Evolutionary conservation across 192 early-diverging fungal genomes (phyloP), one percentile per base, ranked within the genome.

Genomic region (Gamsiella multidivaricata): DNA sequence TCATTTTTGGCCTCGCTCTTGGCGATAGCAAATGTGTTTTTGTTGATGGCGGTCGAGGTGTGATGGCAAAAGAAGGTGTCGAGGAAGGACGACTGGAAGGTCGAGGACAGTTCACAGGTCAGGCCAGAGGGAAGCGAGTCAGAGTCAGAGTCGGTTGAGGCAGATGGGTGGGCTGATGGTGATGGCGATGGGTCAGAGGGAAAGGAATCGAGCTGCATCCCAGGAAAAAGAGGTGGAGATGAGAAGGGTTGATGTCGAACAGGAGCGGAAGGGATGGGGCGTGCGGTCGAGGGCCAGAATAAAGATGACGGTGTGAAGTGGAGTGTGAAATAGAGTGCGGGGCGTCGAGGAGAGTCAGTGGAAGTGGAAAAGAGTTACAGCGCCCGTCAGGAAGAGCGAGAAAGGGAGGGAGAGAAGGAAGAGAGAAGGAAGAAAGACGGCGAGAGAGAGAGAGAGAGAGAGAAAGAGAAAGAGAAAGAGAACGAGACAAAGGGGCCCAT

Each of bases 121-220:
- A 45, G n/a, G 23, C 37, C 46, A 23, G 39, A n/a, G n/a, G n/a
- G n/a, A n/a, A n/a, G n/a, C n/a, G n/a, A n/a, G n/a, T n/a, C n/a
- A 59, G 57, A 26, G 36, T 25, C 32, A 41, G 57, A 43, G 22
- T 28, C 29, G 22, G 59, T 3, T 15, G 43, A 22, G 6, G 51
- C 33, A 2, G 59, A 64, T 55, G 60, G 11, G 14, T 36, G 11
- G 29, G 23, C 28, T 36, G 12, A 46, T 28, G 22, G 46, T 29
- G 66, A 33, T 33, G 60, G 31, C 11, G 54, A 43, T 42, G 54
- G 54, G 33, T 47, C 50, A 61, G 65, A 67, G 58, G 54, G 58
- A 18, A 47, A 47, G 33, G 65, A 68, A 46, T 68, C 36, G 52
- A 68, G 57, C 33, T 67, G 73, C 65, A 67, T 68, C 34, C 57